Evolutionary conservation across 2,329 filamentous ascomycete species (phyloP), one percentile per base, ranked within the genome.

Genomic region (Botrytis sinoallii): DNA sequence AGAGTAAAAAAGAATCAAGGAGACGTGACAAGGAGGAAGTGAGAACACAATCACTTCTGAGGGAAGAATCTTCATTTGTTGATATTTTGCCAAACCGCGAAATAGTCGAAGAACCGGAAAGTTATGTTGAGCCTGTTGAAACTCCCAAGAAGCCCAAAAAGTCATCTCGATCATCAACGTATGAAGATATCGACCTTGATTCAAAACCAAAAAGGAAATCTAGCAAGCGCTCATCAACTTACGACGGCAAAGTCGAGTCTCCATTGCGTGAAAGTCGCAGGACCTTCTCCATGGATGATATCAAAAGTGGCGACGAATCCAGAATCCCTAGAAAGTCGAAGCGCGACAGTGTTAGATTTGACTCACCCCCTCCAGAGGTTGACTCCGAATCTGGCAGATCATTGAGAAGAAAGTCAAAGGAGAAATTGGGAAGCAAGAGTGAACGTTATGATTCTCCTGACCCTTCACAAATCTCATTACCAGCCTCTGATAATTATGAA

Each of bases 1-100:
- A 84, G 61, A 86, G 82, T 79, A 87, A 85, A 78, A 87, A 86
- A 79, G 85, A 87, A 74, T 84, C 84, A 77, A 86, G 85, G 79
- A 85, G 84, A 80, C 81, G 82, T 25, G 84, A 86, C 44, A 86
- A 86, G 79, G 82, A 81, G 25, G 80, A 81, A 32, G 79, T 82
- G 75, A 75, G 79, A 75, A 65, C 29, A 46, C 79, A 80, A 66
- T 83, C 75, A 82, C 84, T 72, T 42, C 69, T 77, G 44, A 66
- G 72, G 60, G 79, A 80, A n/a, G 77, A 79, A 64, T 61, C 72
- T n/a, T 75, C 77, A 14, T 77, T 76, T 38, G 61, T 74, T 52
- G 74, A 74, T 32, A 75, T 79, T 40, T 71, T 71, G 55, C 52
- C 75, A 44, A 66, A 75, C n/a, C 38, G 74, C 18, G 70, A 71